Percentiles rank a stretch among this genome's conserved stretches.
These are phyloP conservation scores for Parsonsia alboflavescens DNA, from an alignment of 257 asterid genomes.

Conservation along the genomic window DNA sequence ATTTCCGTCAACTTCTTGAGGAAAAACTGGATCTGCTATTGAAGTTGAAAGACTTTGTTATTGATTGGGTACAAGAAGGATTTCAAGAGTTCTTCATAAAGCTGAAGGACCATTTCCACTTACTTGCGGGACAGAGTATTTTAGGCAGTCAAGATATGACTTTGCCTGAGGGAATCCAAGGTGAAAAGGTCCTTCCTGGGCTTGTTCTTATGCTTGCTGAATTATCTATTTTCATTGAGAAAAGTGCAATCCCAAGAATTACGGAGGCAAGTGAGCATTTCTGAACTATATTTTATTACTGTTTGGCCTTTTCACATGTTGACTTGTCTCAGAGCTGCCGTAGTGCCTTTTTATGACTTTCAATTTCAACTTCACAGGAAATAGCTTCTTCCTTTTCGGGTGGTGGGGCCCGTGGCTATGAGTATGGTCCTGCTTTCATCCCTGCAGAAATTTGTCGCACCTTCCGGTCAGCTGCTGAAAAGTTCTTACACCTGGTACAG, in stretches of 20 bases:
- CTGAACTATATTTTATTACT: not conserved
- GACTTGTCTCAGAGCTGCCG: not conserved
- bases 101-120: conserved; percentile 59
- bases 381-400: conserved; percentile 72
- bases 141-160: conserved; percentile 41
- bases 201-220: conserved; percentile 84
- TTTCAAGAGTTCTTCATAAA: conserved; percentile 81
- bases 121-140: conserved; percentile 67
- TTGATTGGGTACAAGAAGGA: conserved; percentile 89
- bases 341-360: conserved; percentile 9
- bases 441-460: conserved; percentile 82
- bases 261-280: conserved; percentile 57
- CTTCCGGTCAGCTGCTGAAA: conserved; percentile 73
- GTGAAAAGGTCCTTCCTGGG: conserved; percentile 72
- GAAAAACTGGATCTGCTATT: conserved; percentile 56
- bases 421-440: conserved; percentile 61
- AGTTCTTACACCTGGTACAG: conserved; percentile 79
- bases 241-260: conserved; percentile 73
- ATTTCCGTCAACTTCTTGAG: conserved; percentile 72
- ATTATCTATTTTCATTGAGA: conserved; percentile 65
- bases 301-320: not conserved
- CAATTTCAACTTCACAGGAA: conserved; percentile 52
- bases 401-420: conserved; percentile 58
- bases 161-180: conserved; percentile 44
- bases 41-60: conserved; percentile 61